Conservation (phyloP, 805 yeast species). For the Candida sphagnicola region DNA sequence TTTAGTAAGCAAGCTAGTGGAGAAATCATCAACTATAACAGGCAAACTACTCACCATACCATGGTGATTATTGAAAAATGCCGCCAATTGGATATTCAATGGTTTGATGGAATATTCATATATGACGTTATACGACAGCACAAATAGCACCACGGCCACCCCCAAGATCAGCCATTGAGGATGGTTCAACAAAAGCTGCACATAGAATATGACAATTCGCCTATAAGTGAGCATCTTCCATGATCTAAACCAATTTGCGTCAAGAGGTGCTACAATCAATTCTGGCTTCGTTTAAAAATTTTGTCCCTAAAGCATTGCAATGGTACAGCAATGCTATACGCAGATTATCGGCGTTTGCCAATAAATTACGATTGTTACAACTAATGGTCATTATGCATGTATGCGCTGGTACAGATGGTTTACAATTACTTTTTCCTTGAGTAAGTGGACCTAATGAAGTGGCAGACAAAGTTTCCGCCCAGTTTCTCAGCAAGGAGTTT, state of each 20-base stretch:
- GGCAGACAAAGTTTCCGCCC: no score
- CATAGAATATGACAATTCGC: constrained; percentile 4
- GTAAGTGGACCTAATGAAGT: no score
- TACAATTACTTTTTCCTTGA: no score
- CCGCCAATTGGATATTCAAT: constrained; percentile 19
- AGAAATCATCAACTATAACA: background rate
- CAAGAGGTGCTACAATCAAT: no score
- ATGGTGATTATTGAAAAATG: constrained; percentile 1
- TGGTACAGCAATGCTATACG: no score
- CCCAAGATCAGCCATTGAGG: constrained; percentile 27
- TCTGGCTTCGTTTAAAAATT: background rate
- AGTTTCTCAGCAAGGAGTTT: no score
- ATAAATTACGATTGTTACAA: no score
- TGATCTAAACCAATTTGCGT: background rate
- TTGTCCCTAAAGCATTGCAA: background rate
- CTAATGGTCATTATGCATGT: no score
- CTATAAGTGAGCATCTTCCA: background rate
- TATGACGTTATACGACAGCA: constrained; percentile 30
- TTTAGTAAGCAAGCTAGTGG: background rate
- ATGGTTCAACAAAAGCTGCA: constrained; percentile 18
- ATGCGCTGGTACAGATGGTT: no score
- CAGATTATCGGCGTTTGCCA: no score
- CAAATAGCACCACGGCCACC: constrained; percentile 27
- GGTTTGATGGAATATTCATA: constrained; percentile 30
- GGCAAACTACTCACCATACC: background rate